Conservation (phyloP, 2,329 filamentous ascomycete species). For the Lachnellula cervina region DNA sequence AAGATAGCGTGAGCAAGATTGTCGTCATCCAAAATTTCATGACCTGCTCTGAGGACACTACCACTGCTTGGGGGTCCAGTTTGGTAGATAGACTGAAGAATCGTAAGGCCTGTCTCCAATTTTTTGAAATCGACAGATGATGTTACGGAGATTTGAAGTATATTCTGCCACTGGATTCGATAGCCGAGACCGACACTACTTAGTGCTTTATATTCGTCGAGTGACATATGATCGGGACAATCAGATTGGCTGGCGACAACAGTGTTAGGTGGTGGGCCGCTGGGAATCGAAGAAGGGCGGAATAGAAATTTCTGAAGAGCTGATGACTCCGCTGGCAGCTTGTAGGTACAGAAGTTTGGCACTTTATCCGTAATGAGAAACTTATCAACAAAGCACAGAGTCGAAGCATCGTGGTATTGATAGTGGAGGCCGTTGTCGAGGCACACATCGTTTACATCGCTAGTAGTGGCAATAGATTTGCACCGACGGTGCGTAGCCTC, state of each 20-base stretch:
- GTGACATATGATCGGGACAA: conserved; percentile 44
- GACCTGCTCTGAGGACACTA: conserved; percentile 30
- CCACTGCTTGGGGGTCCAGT: conserved; percentile 33
- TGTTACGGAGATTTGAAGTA: conserved; percentile 44
- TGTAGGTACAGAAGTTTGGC: not conserved
- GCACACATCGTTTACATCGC: conserved; percentile 3
- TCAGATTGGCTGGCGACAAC: conserved; percentile 44
- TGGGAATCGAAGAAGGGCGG: not conserved
- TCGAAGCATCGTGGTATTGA: conserved; percentile 7
- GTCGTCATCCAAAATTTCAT: conserved; percentile 33
- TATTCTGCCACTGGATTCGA: conserved; percentile 50
- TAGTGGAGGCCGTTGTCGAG: conserved; percentile 6
- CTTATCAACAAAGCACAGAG: not conserved
- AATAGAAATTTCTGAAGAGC: conserved; percentile 5
- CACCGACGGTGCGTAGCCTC: not conserved
- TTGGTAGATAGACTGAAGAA: conserved; percentile 47
- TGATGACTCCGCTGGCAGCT: not conserved
- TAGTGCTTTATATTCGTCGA: conserved; percentile 51
- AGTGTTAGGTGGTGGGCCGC: conserved; percentile 4
- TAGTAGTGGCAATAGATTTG: not conserved
- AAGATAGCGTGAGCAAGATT: conserved; percentile 34
- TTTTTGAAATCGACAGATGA: conserved; percentile 48
- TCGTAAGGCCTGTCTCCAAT: conserved; percentile 40
- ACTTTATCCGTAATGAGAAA: not conserved
- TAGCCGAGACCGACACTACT: conserved; percentile 43